Evolutionary conservation across 23 red algal species (phyloP).

Genomic region (Gracilaria domingensis): DNA sequence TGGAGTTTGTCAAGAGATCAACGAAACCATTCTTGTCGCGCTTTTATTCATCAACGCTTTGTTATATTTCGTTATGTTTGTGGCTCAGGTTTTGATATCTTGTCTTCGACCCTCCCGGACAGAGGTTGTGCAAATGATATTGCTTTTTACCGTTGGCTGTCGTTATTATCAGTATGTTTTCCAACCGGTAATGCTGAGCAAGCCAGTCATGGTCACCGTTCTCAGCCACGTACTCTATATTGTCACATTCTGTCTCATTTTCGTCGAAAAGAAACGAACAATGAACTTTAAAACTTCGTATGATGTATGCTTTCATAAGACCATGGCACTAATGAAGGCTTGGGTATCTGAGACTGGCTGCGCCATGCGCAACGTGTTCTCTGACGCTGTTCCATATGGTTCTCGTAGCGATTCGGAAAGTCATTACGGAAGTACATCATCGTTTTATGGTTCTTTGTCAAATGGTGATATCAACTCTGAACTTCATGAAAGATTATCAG

Average conservation of each 20-base stretch:
- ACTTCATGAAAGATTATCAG: neutral
- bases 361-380: conserved; percentile 57
- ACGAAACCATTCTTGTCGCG: conserved; percentile 38
- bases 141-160: conserved; percentile 47
- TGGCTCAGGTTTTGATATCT: conserved; percentile 45
- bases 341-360: conserved; percentile 58
- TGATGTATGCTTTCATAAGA: conserved; percentile 22
- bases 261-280: conserved; percentile 44
- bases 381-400: conserved; percentile 19
- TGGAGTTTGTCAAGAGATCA: conserved; percentile 9
- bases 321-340: neutral
- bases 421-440: conserved; percentile 7
- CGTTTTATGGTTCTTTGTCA: neutral
- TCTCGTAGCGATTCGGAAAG: neutral
- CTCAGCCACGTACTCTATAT: conserved; percentile 35
- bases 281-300: conserved; percentile 47
- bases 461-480: conserved; percentile 7
- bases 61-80: neutral
- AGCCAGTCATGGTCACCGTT: conserved; percentile 28
- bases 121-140: conserved; percentile 41
- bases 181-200: conserved; percentile 43
- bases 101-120: conserved; percentile 34
- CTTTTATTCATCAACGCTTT: conserved; percentile 38
- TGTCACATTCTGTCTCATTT: conserved; percentile 50
- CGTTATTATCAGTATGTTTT: conserved; percentile 57